Percentiles rank a stretch among this genome's conserved stretches.
These are phyloP conservation scores for Metarhizium guizhouense DNA, from an alignment of 2,329 filamentous ascomycete species.

Conservation along the genomic window DNA sequence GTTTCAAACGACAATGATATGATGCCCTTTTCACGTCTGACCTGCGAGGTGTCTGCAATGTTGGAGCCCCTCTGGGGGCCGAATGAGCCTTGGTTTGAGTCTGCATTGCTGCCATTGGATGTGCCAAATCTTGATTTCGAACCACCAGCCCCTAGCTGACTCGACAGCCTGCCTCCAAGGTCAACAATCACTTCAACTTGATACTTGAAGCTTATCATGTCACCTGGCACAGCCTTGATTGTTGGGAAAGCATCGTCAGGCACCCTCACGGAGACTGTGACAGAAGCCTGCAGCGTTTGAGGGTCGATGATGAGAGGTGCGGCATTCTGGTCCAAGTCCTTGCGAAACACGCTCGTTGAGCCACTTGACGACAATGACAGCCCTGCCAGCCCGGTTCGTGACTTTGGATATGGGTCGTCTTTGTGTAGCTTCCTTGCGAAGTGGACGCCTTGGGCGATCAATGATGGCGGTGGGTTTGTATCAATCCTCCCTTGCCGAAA, in stretches of 20 bases:
- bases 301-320: conserved; percentile 86
- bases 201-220: conserved; percentile 93
- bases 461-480: conserved; percentile 48
- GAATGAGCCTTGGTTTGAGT: conserved; percentile 19
- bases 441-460: conserved; percentile 44
- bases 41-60: conserved; percentile 78
- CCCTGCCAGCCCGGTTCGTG: conserved; percentile 76
- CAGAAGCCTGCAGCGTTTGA: conserved; percentile 62
- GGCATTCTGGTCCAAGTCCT: conserved; percentile 84
- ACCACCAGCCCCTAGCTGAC: conserved; percentile 59
- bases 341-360: conserved; percentile 87
- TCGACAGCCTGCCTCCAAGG: conserved; percentile 74
- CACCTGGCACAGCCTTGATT: conserved; percentile 79
- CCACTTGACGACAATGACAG: conserved; percentile 79
- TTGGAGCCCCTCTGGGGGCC: conserved; percentile 37
- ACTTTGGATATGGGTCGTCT: conserved; percentile 81
- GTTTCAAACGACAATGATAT: conserved; percentile 80
- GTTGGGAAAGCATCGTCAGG: conserved; percentile 90
- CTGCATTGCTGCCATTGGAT: conserved; percentile 17
- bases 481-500: conserved; percentile 90
- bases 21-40: conserved; percentile 86
- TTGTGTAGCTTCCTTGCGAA: conserved; percentile 61
- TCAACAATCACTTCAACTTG: conserved; percentile 90
- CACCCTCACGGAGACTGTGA: conserved; percentile 76
- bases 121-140: conserved; percentile 32